Base-by-base conservation (phyloP, 495 filamentous ascomycete genomes). In the Annulohypoxylon nitens region DNA sequence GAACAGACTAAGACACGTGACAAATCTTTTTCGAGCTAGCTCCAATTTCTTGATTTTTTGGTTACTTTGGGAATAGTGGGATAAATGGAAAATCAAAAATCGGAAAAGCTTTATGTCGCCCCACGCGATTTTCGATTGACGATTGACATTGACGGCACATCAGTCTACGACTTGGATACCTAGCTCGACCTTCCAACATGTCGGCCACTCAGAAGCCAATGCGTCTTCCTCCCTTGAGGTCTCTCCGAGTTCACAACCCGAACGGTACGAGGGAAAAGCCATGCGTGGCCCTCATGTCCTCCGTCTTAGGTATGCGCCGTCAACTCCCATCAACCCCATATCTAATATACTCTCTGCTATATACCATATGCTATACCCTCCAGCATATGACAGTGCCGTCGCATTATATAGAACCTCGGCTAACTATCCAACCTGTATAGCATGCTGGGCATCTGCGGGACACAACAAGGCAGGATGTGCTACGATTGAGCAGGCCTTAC, bases 371-470 rank as follows among this genome's bases (percentile, higher is more conserved):
- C 25, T 10, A 45, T 18, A 5, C 37, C 20, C 12, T 8, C 34
- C n/a, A 34, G 5, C 12, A 45, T n/a, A 26, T 41, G 10, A 4
- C 36, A 33, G 67, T 76, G 12, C 66, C 26, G 30, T 57, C 12
- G 34, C 30, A 20, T 62, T n/a, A 36, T 41, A 68, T 62, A 18
- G 20, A n/a, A 10, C 47, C 12, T 66, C 39, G 26, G 73, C 73
- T 66, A 61, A 61, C 34, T 48, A 16, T 51, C 36, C 33, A 11
- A 43, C 2, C 9, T 7, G 33, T 50, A 77, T 75, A 97, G 94
- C 92, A 74, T 99, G 96, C 82, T 99, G 96, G 96, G 96, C 96
- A 2, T 97, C 95, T 1, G 85, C 91, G 11, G 94, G 94, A 64
- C 91, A 93, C 76, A 89, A 81, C 65, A 82, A 87, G 0, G 85